These are phyloP conservation scores for Penicillium ucsense DNA, from an alignment of 495 filamentous ascomycete genomes.

Conservation along the genomic window DNA sequence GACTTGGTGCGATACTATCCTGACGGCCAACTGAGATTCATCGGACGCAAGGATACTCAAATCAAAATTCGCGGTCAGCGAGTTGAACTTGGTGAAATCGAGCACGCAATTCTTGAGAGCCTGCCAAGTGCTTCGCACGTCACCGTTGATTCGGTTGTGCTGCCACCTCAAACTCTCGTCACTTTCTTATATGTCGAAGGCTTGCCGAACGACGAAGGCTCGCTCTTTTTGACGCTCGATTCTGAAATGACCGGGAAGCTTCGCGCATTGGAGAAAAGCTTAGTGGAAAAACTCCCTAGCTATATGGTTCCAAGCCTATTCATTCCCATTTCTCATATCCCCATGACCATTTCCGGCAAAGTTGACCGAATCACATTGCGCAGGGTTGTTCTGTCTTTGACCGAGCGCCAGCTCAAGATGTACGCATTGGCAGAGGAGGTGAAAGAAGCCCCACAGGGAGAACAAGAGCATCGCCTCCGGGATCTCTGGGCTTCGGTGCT, in stretches of 20 bases:
- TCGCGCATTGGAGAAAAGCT: neutral
- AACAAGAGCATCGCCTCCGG: neutral
- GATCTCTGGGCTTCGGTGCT: neutral
- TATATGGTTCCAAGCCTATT: conserved; percentile 30
- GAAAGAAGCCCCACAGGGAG: neutral
- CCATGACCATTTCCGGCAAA: conserved; percentile 26
- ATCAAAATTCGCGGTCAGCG: conserved; percentile 28
- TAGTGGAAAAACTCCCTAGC: neutral
- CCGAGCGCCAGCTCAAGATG: neutral
- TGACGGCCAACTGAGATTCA: conserved; percentile 29
- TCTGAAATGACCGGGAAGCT: neutral
- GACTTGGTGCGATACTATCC: conserved; percentile 35
- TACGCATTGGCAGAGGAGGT: neutral
- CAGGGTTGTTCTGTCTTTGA: neutral
- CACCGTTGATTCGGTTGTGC: neutral
- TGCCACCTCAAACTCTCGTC: neutral
- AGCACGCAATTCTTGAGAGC: conserved; percentile 7
- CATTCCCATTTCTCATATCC: conserved; percentile 24
- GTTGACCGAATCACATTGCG: conserved; percentile 14
- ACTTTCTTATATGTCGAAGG: neutral
- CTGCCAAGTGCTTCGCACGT: neutral
- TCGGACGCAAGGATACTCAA: conserved; percentile 2
- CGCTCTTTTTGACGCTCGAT: neutral
- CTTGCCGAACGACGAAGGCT: neutral
- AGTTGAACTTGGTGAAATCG: conserved; percentile 27